Evolutionary conservation across 1,139 yeast genomes (phyloP), one percentile per base, ranked within the genome.

Genomic region (Geotrichum klebahnii): DNA sequence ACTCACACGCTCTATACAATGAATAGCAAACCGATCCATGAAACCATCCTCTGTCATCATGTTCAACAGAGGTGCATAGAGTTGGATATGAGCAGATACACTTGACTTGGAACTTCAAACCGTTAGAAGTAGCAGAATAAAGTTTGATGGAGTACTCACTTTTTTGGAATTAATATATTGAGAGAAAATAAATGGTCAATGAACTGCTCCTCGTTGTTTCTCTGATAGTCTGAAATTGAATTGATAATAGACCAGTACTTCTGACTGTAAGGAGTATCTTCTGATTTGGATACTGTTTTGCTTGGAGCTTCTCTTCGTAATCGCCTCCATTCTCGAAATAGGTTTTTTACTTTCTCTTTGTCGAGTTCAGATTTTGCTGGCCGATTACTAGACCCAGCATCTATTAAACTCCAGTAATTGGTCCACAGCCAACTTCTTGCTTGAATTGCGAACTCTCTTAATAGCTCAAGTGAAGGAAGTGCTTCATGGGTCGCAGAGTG

Each of bases 401-500:
- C 64, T 42, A 77, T 65, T 29, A 69, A 71, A 38, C 64, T 60
- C 99, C 98, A 92, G 67, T 84, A 92, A 61, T 84, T 74, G 9
- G 72, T 77, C 66, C 75, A 76, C 2, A 92, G 68, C 97, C 98
- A 94, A 8, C 67, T 70, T 43, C 90, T 65, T 0, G 96, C 96
- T 51, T 77, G 71, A 4, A 64, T 61, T 4, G 81, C 69, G 4
- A 82, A 79, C 28, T 72, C 65, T 36, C 95, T 72, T 20, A 92
- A 72, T 67, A 85, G 74, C 42, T 76, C 80, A 38, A 88, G 60
- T 33, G 84, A 75, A 0, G 97, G 97, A 20, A 92, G 67, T 14
- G 72, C 75, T 59, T 92, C 97, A 65, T 94, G 99, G 0, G 98
- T 92, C 4, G 95, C 92, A 64, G 81, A 78, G 65, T 94, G 98